These are phyloP conservation scores for Gentiana straminea DNA, from an alignment of 257 asterid species.

Conservation along the genomic window DNA sequence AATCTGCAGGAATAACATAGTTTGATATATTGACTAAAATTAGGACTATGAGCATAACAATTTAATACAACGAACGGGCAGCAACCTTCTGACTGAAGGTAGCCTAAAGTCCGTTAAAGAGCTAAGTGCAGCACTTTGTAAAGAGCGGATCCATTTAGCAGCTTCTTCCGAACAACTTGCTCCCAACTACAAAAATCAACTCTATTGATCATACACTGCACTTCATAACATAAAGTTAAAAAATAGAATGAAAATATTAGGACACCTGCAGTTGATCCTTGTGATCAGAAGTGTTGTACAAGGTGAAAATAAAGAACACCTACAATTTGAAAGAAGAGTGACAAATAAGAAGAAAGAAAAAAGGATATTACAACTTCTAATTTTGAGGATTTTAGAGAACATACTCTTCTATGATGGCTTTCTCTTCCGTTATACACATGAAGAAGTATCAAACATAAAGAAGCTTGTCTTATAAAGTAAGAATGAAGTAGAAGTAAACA, in stretches of 20 bases:
- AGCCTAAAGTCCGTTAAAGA: constrained; percentile 28
- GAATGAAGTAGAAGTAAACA: no score
- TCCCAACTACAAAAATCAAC: constrained; percentile 47
- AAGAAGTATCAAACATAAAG: no score
- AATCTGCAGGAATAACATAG: no score
- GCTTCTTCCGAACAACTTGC: constrained; percentile 89
- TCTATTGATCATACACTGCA: constrained; percentile 2
- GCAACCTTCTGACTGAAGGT: constrained; percentile 54
- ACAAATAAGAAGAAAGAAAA: background rate
- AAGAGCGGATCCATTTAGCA: constrained; percentile 59
- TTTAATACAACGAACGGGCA: constrained; percentile 75
- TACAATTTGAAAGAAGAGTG: constrained; percentile 17
- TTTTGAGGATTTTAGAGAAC: constrained; percentile 2
- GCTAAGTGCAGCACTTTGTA: constrained; percentile 50
- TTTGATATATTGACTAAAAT: no score
- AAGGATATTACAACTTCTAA: background rate
- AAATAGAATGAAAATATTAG: background rate
- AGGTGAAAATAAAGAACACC: constrained; percentile 33
- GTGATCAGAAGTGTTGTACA: constrained; percentile 66
- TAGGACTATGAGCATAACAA: no score
- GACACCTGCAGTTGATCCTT: constrained; percentile 68
- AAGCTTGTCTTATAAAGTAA: no score
- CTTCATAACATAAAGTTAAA: background rate
- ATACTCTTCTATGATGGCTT: constrained; percentile 60
- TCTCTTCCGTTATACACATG: constrained; percentile 67